Percentiles rank a stretch among this genome's conserved stretches.
These are phyloP conservation scores for Pyricularia grisea DNA, from an alignment of 2,329 filamentous ascomycete species.

Conservation along the genomic window DNA sequence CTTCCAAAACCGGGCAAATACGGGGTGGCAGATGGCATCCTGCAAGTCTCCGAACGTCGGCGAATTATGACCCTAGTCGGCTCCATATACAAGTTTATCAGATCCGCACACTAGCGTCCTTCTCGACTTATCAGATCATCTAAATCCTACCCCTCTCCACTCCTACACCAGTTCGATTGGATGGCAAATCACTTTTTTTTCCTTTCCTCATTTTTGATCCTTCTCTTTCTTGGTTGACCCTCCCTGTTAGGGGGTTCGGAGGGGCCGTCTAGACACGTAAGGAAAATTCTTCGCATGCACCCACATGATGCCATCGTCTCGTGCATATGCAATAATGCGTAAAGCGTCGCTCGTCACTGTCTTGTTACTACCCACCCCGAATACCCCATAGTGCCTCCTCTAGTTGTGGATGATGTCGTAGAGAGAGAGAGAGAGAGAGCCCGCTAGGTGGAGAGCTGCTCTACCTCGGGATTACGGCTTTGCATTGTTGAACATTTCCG, in stretches of 20 bases:
- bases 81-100: slow-evolving; percentile 16
- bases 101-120: slow-evolving; percentile 16
- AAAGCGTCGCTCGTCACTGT: neutral
- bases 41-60: neutral
- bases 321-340: neutral
- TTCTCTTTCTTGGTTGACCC: neutral
- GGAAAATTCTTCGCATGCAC: neutral
- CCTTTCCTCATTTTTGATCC: too few relatives aligned
- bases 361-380: neutral
- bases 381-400: neutral
- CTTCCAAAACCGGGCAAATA: neutral
- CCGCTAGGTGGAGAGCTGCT: neutral
- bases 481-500: neutral
- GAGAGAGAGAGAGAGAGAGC: neutral
- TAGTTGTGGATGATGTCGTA: neutral
- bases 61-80: neutral
- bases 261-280: neutral
- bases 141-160: neutral
- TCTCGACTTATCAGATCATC: slow-evolving; percentile 23
- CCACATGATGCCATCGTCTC: neutral
- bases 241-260: too few relatives aligned
- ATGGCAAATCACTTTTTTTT: too few relatives aligned
- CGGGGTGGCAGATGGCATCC: neutral
- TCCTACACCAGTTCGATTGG: neutral
- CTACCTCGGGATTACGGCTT: neutral